Evolutionary conservation across 2,329 filamentous ascomycete species (phyloP).

Genomic region (Camptophora hylomeconis): DNA sequence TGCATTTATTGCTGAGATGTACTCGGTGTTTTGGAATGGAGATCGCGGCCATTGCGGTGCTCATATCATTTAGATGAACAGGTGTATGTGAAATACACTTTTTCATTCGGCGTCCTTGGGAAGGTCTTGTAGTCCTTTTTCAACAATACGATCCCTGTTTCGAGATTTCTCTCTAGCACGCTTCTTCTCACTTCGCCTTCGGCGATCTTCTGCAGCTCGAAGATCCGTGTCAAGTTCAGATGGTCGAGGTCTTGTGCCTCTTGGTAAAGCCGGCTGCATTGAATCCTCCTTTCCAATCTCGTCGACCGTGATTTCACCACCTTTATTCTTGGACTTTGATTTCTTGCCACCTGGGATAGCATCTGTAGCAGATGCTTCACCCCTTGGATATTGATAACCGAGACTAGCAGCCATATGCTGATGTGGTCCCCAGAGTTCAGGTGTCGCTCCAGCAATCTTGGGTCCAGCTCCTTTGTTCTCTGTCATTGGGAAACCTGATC

Average conservation of each 20-base stretch:
- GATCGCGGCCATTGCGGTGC: no score
- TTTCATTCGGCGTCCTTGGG: no score
- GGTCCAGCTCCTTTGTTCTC: no score
- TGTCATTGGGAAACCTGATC: no score
- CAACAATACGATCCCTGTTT: no score
- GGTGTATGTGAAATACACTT: no score
- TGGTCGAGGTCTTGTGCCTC: constrained; percentile 2
- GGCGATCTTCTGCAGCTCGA: constrained; percentile 3
- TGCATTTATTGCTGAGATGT: no score
- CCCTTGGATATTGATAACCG: constrained; percentile 12
- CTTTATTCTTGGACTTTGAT: constrained; percentile 4
- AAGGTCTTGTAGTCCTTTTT: no score
- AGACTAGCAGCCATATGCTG: constrained; percentile 19
- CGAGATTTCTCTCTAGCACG: no score
- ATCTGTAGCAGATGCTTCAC: constrained; percentile 4
- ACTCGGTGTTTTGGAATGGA: no score
- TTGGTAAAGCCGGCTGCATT: constrained; percentile 5
- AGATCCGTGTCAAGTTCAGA: constrained; percentile 5
- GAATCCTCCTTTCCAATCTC: constrained; percentile 1
- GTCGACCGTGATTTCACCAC: constrained; percentile 4
- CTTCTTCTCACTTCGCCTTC: constrained; percentile 3
- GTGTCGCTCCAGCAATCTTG: no score
- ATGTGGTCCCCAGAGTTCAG: constrained; percentile 24
- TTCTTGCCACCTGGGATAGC: constrained; percentile 4
- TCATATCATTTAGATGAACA: no score